phyloP scores from a whole-genome alignment of 306 rosid species.

The Vigna radiata region DNA sequence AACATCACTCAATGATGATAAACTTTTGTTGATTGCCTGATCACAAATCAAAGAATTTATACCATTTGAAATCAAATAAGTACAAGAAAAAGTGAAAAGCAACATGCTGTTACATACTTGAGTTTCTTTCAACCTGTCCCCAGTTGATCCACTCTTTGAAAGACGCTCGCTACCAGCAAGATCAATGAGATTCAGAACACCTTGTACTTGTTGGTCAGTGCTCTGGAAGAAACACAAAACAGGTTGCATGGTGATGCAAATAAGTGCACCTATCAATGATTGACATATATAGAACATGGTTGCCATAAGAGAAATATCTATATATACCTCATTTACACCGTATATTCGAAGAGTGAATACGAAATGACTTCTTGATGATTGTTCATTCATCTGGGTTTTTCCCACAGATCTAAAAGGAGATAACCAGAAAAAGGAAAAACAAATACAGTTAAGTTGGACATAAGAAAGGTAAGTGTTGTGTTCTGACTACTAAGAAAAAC shows the following conservation, averaged over 20 bases:
- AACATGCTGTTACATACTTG: slow-evolving; percentile 63
- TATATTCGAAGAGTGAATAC: slow-evolving; percentile 94
- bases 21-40: slow-evolving; percentile 93
- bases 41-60: slow-evolving; percentile 33
- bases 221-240: slow-evolving; percentile 59
- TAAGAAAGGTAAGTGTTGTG: background rate
- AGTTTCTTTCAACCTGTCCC: slow-evolving; percentile 93
- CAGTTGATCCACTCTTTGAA: slow-evolving; percentile 94
- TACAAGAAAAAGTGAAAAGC: slow-evolving; percentile 11
- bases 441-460: slow-evolving; percentile 28
- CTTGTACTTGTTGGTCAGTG: slow-evolving; percentile 98
- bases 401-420: slow-evolving; percentile 80
- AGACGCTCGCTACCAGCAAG: slow-evolving; percentile 99
- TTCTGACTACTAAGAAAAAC: background rate
- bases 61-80: slow-evolving; percentile 28
- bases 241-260: slow-evolving; percentile 19
- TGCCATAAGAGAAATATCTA: slow-evolving; percentile 28
- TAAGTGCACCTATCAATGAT: slow-evolving; percentile 4
- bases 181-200: slow-evolving; percentile 91
- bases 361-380: slow-evolving; percentile 97
- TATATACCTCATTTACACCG: slow-evolving; percentile 88
- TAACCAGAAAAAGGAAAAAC: slow-evolving; percentile 14
- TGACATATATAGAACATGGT: slow-evolving; percentile 1
- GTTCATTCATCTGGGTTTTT: slow-evolving; percentile 97
- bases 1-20: slow-evolving; percentile 90